These are phyloP conservation scores for Lathyrus aphaca DNA, from an alignment of 306 rosid species.

Conservation along the genomic window DNA sequence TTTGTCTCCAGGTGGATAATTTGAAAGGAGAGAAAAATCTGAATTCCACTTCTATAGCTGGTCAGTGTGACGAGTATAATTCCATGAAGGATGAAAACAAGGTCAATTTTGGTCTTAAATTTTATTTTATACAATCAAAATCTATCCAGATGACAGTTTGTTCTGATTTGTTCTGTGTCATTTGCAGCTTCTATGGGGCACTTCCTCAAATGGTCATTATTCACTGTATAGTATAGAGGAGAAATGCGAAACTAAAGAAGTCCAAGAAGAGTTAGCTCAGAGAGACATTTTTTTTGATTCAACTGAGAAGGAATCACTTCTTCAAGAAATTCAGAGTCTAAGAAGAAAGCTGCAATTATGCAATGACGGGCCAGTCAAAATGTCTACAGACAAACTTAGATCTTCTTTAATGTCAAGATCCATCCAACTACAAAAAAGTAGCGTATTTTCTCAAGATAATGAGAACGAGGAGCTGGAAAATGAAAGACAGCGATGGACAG, in stretches of 20 bases:
- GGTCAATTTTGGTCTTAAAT: conserved; percentile 32
- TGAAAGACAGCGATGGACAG: conserved; percentile 91
- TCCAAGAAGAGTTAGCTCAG: conserved; percentile 57
- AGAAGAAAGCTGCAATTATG: conserved; percentile 67
- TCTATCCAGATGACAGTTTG: background rate
- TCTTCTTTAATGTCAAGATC: conserved; percentile 83
- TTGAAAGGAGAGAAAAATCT: conserved; percentile 46
- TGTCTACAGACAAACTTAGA: conserved; percentile 76
- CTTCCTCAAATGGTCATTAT: conserved; percentile 36
- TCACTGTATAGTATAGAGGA: conserved; percentile 51
- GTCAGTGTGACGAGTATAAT: conserved; percentile 41
- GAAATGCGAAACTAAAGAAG: conserved; percentile 69
- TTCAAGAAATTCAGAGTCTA: conserved; percentile 72
- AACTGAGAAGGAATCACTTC: conserved; percentile 84
- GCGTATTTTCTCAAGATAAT: conserved; percentile 47
- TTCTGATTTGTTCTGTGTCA: conserved; percentile 29
- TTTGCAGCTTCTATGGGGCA: conserved; percentile 45
- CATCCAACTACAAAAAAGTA: conserved; percentile 68
- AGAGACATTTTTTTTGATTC: conserved; percentile 50
- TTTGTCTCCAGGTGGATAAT: conserved; percentile 55
- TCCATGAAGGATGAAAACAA: conserved; percentile 38
- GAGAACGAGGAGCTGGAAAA: conserved; percentile 68
- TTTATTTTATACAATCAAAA: background rate
- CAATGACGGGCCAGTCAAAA: conserved; percentile 55
- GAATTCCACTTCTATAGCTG: conserved; percentile 35